A percentile compares a stretch with the other conserved stretches of the same genome.
Evolutionary conservation across 2,329 filamentous ascomycete species (phyloP).

Genomic region (Gnomoniopsis sp.): DNA sequence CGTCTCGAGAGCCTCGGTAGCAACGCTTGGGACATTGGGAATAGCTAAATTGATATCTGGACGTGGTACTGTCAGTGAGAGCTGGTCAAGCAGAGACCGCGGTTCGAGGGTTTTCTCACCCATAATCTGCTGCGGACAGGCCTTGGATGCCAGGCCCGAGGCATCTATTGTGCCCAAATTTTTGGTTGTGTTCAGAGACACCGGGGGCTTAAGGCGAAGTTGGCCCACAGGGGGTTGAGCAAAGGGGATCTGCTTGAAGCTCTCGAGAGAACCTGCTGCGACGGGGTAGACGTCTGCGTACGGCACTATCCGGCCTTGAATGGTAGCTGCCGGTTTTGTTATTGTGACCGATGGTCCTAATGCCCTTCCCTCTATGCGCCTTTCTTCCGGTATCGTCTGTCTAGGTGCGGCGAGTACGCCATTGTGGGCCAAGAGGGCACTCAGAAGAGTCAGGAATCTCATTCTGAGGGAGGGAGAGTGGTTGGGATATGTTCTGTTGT

Average conservation of each 20-base stretch:
- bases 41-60: not conserved
- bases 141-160: not conserved
- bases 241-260: constrained; percentile 3
- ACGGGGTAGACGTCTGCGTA: not conserved
- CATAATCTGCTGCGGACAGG: not conserved
- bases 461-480: not conserved
- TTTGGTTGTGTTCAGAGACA: not conserved
- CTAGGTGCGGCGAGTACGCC: not conserved
- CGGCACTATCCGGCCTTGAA: not conserved
- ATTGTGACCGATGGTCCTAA: not conserved
- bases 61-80: not conserved
- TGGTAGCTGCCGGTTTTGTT: not conserved
- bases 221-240: constrained; percentile 6
- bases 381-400: not conserved
- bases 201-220: constrained; percentile 4
- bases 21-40: not conserved
- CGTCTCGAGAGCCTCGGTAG: not conserved
- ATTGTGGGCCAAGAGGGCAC: not conserved
- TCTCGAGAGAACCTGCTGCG: not conserved
- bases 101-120: no score
- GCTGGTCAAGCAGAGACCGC: not conserved
- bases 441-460: not conserved
- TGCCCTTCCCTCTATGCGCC: not conserved
- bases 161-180: not conserved
- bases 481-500: no score